Evolutionary conservation across 352 stramenopile species (phyloP).

Genomic region (Blastocystis sp.): DNA sequence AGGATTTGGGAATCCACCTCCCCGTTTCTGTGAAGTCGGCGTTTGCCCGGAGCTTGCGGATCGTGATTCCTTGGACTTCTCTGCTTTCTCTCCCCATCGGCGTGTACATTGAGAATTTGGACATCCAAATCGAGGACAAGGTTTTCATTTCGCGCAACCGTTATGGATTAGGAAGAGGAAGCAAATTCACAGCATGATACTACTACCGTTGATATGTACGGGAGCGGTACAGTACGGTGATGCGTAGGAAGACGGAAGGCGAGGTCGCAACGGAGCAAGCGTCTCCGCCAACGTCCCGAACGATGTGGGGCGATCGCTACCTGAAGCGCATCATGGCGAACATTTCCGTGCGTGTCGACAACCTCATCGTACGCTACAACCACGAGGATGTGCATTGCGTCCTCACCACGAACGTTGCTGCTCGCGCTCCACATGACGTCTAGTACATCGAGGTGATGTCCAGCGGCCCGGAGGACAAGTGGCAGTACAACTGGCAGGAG

Average conservation of each 20-base stretch:
- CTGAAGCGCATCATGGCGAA: constrained; percentile 63
- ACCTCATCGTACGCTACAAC: constrained; percentile 54
- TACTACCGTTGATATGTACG: not conserved
- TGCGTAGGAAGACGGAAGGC: not conserved
- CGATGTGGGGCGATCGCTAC: constrained; percentile 57
- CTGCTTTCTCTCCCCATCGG: constrained; percentile 62
- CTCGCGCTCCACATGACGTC: not conserved
- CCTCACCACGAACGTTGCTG: constrained; percentile 21
- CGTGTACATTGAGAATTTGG: constrained; percentile 65
- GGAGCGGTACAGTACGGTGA: not conserved
- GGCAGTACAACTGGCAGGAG: constrained; percentile 63
- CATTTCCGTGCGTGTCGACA: constrained; percentile 55
- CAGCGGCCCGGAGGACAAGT: constrained; percentile 51
- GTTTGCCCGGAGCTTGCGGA: constrained; percentile 66
- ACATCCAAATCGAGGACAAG: constrained; percentile 61
- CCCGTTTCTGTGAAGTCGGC: constrained; percentile 57
- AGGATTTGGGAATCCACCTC: constrained; percentile 48
- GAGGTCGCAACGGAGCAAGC: not conserved
- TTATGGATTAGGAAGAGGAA: not conserved
- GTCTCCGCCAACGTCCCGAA: not conserved
- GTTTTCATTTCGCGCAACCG: not conserved
- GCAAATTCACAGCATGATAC: not conserved
- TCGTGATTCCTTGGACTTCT: constrained; percentile 70
- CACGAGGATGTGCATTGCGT: constrained; percentile 49
- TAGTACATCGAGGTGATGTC: constrained; percentile 67